Percentiles rank a stretch among this genome's conserved stretches.
These are phyloP conservation scores for Neofusicoccum cordaticola DNA, from an alignment of 2,329 filamentous ascomycete species.

Conservation along the genomic window DNA sequence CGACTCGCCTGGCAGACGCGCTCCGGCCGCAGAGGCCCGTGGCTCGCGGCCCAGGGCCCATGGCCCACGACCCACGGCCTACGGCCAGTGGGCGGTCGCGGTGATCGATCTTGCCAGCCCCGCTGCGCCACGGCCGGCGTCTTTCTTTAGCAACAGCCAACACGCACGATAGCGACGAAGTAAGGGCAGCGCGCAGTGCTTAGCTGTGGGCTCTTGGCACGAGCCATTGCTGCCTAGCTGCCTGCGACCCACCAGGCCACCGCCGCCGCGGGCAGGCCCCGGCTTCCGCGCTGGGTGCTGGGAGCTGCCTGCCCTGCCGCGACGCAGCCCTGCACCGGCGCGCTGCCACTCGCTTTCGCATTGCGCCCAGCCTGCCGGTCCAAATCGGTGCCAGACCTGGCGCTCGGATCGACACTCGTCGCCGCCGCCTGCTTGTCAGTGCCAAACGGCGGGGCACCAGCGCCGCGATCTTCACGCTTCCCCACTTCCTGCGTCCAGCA, in stretches of 20 bases:
- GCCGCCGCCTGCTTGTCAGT: slow-evolving; percentile 9
- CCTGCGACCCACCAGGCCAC: slow-evolving; percentile 6
- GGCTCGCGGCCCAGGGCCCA: no score
- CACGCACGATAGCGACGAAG: neutral
- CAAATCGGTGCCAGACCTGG: slow-evolving; percentile 8
- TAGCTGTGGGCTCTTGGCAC: slow-evolving; percentile 8
- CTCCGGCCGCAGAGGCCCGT: no score
- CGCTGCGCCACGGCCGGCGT: slow-evolving; percentile 15
- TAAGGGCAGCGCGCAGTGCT: slow-evolving; percentile 7
- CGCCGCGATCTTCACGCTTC: slow-evolving; percentile 12
- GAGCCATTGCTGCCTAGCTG: slow-evolving; percentile 15
- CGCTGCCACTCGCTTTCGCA: slow-evolving; percentile 7
- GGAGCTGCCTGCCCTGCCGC: neutral
- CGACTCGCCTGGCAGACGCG: no score
- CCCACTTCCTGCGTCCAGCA: slow-evolving; percentile 4
- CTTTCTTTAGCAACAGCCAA: slow-evolving; percentile 16
- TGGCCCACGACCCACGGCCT: no score
- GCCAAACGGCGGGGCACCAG: slow-evolving; percentile 14
- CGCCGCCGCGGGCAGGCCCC: neutral
- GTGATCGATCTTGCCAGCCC: slow-evolving; percentile 12
- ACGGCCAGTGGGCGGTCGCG: neutral
- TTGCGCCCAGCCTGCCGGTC: slow-evolving; percentile 14
- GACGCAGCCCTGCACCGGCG: neutral
- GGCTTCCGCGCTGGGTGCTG: neutral
- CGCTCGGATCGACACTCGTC: slow-evolving; percentile 12